phyloP scores from a whole-genome alignment of 192 early-diverging fungal species.

The Spizellomyces punctatus region DNA sequence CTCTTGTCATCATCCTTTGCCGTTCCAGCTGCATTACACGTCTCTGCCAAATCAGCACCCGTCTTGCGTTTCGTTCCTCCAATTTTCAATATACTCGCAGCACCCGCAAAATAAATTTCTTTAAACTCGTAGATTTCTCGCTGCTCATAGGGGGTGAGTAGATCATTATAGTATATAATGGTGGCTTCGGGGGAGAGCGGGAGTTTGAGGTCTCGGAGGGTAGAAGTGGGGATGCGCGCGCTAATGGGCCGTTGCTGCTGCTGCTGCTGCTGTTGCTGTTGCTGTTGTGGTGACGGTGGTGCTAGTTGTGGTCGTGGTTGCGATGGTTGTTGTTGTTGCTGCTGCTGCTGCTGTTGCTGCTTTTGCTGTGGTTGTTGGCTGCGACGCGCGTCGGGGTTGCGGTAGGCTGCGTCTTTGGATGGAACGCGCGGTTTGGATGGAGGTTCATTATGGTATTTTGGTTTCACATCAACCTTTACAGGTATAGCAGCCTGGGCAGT shows the following conservation, averaged over 20 bases:
- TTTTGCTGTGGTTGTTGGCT: not conserved
- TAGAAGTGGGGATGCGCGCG: constrained; percentile 10
- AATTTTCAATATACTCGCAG: constrained; percentile 55
- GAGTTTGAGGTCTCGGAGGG: constrained; percentile 33
- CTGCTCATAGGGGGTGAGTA: constrained; percentile 83
- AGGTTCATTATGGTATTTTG: too few relatives aligned
- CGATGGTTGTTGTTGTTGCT: not conserved
- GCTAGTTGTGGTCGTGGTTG: not conserved
- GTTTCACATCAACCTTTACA: too few relatives aligned
- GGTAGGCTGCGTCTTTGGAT: not conserved
- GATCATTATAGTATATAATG: constrained; percentile 43
- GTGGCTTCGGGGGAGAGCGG: constrained; percentile 49
- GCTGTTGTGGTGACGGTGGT: not conserved
- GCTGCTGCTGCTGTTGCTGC: not conserved
- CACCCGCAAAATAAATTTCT: constrained; percentile 89
- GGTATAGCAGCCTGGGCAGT: too few relatives aligned
- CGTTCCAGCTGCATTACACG: constrained; percentile 58
- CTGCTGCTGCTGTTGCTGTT: not conserved
- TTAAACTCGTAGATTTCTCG: constrained; percentile 80
- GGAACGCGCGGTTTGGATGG: not conserved
- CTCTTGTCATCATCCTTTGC: constrained; percentile 40
- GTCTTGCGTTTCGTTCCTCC: constrained; percentile 64
- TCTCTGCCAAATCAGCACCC: constrained; percentile 57
- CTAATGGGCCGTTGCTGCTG: not conserved
- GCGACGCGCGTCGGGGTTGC: not conserved